A percentile compares a stretch with the other conserved stretches of the same genome.
These are phyloP conservation scores for Dryadomyces quercivorus DNA, from an alignment of 2,329 filamentous ascomycete species.

Conservation along the genomic window DNA sequence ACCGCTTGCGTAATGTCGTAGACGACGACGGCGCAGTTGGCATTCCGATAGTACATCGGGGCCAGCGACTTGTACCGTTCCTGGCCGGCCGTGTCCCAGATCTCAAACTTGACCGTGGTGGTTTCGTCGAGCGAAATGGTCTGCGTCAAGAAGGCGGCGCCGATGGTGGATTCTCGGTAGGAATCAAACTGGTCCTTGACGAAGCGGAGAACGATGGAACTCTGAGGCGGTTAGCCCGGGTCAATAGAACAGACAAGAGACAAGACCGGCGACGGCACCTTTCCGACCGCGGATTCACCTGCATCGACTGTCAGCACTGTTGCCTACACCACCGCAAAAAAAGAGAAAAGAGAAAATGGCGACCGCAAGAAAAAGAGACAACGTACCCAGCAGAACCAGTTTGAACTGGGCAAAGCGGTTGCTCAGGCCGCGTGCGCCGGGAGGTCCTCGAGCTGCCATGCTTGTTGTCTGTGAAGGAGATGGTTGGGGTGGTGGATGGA, in stretches of 20 bases:
- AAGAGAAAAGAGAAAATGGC: not conserved
- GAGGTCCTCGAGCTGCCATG: conserved; percentile 74
- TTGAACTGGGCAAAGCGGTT: conserved; percentile 98
- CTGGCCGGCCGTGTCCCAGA: conserved; percentile 98
- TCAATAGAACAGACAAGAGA: not conserved
- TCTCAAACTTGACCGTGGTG: conserved; percentile 99
- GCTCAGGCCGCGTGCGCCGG: conserved; percentile 52
- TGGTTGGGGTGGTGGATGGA: not conserved
- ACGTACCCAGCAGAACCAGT: conserved; percentile 84
- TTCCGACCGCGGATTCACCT: conserved; percentile 99
- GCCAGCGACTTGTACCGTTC: conserved; percentile 98
- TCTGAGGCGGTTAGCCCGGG: conserved; percentile 40
- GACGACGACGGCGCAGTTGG: conserved; percentile 97
- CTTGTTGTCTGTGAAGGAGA: conserved; percentile 24
- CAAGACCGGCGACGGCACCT: conserved; percentile 42
- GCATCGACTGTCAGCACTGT: conserved; percentile 6
- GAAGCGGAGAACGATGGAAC: conserved; percentile 93
- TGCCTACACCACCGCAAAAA: conserved; percentile 2
- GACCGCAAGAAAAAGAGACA: conserved; percentile 5
- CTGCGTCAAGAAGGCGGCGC: conserved; percentile 96
- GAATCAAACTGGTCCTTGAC: conserved; percentile 99
- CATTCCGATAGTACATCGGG: conserved; percentile 99
- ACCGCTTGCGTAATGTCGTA: conserved; percentile 99
- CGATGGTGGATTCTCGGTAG: conserved; percentile 95
- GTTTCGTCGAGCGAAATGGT: conserved; percentile 96